Conservation (phyloP, 176 grass and related monocot species). For the Neostapfia colusana region DNA sequence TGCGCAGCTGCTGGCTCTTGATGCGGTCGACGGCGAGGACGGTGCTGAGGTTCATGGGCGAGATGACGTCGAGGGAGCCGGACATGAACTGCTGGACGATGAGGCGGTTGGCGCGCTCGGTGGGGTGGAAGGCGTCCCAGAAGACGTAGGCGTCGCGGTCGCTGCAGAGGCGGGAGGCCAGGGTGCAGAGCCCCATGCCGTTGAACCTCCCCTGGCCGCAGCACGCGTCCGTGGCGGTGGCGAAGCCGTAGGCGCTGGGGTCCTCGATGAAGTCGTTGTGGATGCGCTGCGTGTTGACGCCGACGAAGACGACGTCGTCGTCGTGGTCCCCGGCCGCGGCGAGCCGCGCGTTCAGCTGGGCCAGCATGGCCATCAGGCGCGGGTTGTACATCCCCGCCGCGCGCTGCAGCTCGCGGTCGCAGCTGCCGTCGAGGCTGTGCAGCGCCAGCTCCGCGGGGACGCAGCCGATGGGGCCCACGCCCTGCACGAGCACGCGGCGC, state of each 20-base stretch:
- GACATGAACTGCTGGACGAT: constrained; percentile 68
- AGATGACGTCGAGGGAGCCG: constrained; percentile 39
- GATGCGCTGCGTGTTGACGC: constrained; percentile 54
- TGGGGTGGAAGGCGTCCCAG: constrained; percentile 95
- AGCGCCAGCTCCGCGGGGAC: constrained; percentile 79
- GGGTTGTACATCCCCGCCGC: constrained; percentile 75
- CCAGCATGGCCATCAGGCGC: constrained; percentile 39
- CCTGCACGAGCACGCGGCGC: constrained; percentile 67
- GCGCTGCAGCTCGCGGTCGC: constrained; percentile 76
- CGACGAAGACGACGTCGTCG: constrained; percentile 45
- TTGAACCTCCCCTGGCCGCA: constrained; percentile 84
- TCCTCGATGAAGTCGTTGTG: constrained; percentile 74
- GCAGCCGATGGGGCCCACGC: constrained; percentile 77
- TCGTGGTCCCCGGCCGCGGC: no score
- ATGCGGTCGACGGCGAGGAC: constrained; percentile 53
- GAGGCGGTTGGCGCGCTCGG: constrained; percentile 73
- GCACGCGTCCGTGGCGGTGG: constrained; percentile 60
- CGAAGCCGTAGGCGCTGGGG: constrained; percentile 53
- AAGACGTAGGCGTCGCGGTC: constrained; percentile 67
- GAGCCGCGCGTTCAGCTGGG: constrained; percentile 45
- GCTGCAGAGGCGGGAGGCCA: constrained; percentile 56
- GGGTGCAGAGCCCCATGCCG: constrained; percentile 78
- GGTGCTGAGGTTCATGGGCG: constrained; percentile 87
- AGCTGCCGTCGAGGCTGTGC: constrained; percentile 62
- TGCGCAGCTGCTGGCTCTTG: neutral